Base-by-base conservation (phyloP, 169 alveolate genomes). In the Theileria luwenshuni region DNA sequence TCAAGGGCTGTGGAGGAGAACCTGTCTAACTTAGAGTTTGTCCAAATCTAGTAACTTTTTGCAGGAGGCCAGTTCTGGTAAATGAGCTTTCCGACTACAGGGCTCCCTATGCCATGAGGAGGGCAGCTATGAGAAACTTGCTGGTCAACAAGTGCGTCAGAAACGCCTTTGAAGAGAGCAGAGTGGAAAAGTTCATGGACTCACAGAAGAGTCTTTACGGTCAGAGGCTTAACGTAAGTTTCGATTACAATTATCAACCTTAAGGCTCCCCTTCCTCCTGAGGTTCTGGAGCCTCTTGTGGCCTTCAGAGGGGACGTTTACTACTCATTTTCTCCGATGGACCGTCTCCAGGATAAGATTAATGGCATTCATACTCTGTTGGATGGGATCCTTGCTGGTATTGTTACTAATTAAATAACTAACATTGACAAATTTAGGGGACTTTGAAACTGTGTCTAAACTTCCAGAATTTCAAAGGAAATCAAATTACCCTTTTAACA, bases 231-330 rank as follows among this genome's bases (percentile, higher is more conserved):
- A 69, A 81, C 52, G 85, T 60, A 6, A 43, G 76, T 27, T 19
- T 25, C 28, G 21, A 6, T 5, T 19, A 68, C 5, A 54, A n/a
- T 58, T 51, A 35, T 7, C 13, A 30, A 21, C n/a, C 32, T 75
- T 35, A 12, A 75, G 84, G 41, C 83, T 12, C 83, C 84, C 19
- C 17, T 80, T 2, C 92, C 92, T 25, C 91, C 86, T 19, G 91
- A 89, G 65, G 91, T 72, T 25, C 58, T 77, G 38, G 94, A 89
- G 48, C 94, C 94, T 2, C 54, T 89, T 12, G 80, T 73, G 17
- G 83, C 94, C 7, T 89, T 89, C 54, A 68, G 84, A 6, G 94
- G 94, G 2, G 73, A 52, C 32, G 38, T 27, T 21, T 41, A 59
- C 41, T 81, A 67, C 23, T 74, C 84, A 27, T 69, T 68, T 43